A percentile compares a stretch with the other conserved stretches of the same genome.
Conservation (phyloP, 331 rosid species). For the Prunus yedoensis region DNA sequence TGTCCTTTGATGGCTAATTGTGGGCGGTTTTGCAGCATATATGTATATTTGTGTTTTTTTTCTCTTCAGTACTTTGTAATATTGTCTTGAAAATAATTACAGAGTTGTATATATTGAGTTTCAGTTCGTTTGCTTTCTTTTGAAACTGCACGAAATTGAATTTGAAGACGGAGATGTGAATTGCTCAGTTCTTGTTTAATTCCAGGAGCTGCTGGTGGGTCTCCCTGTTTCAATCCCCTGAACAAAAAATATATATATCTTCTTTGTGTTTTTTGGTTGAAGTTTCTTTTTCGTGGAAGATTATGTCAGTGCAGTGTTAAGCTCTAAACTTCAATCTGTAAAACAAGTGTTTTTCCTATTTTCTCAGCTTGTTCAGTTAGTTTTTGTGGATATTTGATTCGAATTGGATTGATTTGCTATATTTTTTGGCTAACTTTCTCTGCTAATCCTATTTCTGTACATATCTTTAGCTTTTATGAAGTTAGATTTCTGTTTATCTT, state of each 20-base stretch:
- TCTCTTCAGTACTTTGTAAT: background rate
- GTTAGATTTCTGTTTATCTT: conserved; percentile 5
- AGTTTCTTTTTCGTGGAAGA: background rate
- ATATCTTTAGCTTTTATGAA: background rate
- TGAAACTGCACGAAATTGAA: conserved; percentile 2
- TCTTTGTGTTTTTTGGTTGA: background rate
- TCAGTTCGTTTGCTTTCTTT: conserved; percentile 11
- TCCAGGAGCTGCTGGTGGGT: conserved; percentile 17
- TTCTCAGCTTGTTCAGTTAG: background rate
- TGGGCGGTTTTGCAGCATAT: conserved; percentile 4
- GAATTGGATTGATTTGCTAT: background rate
- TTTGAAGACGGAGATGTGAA: conserved; percentile 5
- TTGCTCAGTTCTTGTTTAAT: background rate
- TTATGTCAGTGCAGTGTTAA: background rate
- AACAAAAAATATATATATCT: too few species aligned
- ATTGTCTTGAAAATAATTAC: background rate
- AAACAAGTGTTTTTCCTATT: background rate
- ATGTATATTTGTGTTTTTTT: background rate
- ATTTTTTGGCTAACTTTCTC: background rate
- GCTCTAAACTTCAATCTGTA: background rate
- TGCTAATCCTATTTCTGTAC: background rate
- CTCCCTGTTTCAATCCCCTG: background rate
- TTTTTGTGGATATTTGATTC: background rate
- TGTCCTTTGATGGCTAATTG: conserved; percentile 16
- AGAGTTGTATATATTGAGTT: background rate